Conservation (phyloP, 163 green algal genomes). For the Chloromonas sp. region DNA sequence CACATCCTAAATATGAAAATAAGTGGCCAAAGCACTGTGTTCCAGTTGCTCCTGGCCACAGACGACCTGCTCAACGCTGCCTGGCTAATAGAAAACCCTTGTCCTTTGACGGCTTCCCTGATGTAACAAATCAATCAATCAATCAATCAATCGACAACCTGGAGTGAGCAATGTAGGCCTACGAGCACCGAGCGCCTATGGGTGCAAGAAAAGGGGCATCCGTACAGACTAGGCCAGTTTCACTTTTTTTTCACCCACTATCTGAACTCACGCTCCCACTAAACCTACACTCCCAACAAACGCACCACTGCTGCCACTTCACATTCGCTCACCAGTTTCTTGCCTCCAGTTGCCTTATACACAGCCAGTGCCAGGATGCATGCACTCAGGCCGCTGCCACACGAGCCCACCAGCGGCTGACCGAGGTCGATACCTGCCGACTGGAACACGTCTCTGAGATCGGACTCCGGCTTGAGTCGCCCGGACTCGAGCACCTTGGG, state of each 20-base stretch:
- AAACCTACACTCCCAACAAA: neutral
- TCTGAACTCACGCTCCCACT: neutral
- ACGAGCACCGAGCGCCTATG: too few species aligned
- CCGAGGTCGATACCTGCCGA: slow-evolving; percentile 63
- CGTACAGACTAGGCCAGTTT: neutral
- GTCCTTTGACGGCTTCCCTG: slow-evolving; percentile 9
- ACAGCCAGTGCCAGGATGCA: slow-evolving; percentile 82
- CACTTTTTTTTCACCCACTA: neutral
- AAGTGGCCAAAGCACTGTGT: too few species aligned
- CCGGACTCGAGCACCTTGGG: slow-evolving; percentile 36
- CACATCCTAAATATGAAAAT: too few species aligned
- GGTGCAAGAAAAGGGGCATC: neutral
- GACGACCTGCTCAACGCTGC: too few species aligned
- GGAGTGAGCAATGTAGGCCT: too few species aligned
- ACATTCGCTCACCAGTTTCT: slow-evolving; percentile 13
- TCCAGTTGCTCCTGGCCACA: too few species aligned
- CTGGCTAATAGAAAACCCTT: too few species aligned
- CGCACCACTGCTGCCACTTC: too few species aligned
- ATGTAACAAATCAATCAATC: neutral
- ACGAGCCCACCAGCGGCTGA: slow-evolving; percentile 51
- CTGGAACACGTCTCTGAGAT: slow-evolving; percentile 62
- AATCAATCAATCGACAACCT: neutral
- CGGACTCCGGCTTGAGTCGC: slow-evolving; percentile 43
- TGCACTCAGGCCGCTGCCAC: slow-evolving; percentile 88
- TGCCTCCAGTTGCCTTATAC: slow-evolving; percentile 25